Evolutionary conservation across 345 rosid species (phyloP).

Genomic region (Turritis glabra): DNA sequence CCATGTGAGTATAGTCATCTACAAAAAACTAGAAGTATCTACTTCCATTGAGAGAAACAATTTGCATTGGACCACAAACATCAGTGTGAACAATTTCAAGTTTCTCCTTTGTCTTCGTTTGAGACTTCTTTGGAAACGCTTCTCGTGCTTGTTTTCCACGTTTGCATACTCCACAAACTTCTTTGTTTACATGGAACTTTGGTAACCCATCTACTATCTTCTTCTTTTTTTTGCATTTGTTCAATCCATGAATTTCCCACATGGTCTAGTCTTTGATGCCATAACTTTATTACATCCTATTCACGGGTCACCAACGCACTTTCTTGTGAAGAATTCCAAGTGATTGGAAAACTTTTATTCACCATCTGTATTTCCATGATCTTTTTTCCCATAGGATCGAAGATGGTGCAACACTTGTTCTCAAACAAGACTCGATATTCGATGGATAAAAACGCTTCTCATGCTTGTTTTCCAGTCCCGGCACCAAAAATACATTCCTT

Average conservation of each 20-base stretch:
- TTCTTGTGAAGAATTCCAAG: neutral
- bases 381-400: neutral
- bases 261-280: too few species aligned
- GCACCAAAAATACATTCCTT: neutral
- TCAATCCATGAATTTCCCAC: neutral
- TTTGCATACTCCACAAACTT: neutral
- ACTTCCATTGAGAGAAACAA: too few species aligned
- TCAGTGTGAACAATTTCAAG: too few species aligned
- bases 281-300: neutral
- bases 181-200: neutral
- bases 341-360: neutral
- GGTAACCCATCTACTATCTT: neutral
- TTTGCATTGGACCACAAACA: too few species aligned
- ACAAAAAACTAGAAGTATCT: too few species aligned
- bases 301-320: neutral
- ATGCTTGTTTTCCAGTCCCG: neutral
- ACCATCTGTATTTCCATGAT: neutral
- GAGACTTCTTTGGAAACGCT: neutral
- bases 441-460: neutral
- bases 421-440: neutral
- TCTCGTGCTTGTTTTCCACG: neutral
- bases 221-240: neutral
- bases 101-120: neutral
- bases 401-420: neutral
- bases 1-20: too few species aligned